Evolutionary conservation across 345 rosid species (phyloP).

Genomic region (Zanthoxylum bungeanum): DNA sequence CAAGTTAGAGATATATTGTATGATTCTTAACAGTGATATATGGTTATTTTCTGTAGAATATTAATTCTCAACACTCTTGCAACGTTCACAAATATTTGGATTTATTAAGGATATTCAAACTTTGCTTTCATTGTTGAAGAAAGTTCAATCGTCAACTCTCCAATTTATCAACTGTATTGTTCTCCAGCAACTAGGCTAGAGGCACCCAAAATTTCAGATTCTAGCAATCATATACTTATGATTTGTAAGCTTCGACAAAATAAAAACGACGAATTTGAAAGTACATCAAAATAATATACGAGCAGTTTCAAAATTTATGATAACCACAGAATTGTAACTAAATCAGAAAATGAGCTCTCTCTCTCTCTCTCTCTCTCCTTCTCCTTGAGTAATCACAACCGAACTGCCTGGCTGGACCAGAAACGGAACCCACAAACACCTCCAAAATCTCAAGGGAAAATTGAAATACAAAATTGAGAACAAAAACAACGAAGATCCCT

Average conservation of each 20-base stretch:
- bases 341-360: background rate
- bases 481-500: slow-evolving; percentile 28
- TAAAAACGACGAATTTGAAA: background rate
- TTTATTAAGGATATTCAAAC: too few species aligned
- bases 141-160: too few species aligned
- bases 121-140: too few species aligned
- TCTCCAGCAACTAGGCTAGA: too few species aligned
- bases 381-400: slow-evolving; percentile 24
- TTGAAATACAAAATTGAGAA: slow-evolving; percentile 32
- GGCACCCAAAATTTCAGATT: too few species aligned
- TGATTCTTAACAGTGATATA: too few species aligned
- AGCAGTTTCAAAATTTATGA: slow-evolving; percentile 22
- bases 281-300: background rate
- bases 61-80: too few species aligned
- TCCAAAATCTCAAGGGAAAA: slow-evolving; percentile 14
- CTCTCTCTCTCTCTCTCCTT: slow-evolving; percentile 7
- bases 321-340: slow-evolving; percentile 11
- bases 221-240: too few species aligned
- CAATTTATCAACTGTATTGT: too few species aligned
- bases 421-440: slow-evolving; percentile 7
- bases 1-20: too few species aligned
- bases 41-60: too few species aligned
- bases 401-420: slow-evolving; percentile 1
- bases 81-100: too few species aligned
- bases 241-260: background rate